Base-by-base conservation (phyloP, 1,284 basidiomycete species). In the Microbotryum lychnidis-dioicae region DNA sequence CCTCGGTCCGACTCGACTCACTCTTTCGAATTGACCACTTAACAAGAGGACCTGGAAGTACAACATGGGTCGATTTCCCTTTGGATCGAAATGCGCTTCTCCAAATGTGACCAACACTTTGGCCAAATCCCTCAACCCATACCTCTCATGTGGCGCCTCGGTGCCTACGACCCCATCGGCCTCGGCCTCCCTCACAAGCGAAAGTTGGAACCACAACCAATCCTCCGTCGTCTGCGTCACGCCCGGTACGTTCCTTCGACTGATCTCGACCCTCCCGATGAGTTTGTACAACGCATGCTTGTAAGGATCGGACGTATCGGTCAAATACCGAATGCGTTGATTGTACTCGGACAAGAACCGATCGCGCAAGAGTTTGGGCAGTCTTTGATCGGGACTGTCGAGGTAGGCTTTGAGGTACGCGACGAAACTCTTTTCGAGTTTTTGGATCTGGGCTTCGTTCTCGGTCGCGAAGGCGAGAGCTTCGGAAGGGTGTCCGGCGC, bases 201-300 rank as follows among this genome's bases (percentile, higher is more conserved):
- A 82, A 21, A 98, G 82, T 78, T 99, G 94, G 79, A 96, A 84
- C 94, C 94, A 99, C 45, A 97, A 80, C 94, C 96, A 99, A 76
- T 97, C 94, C 74, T 97, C 94, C 5, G 91, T 94, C 8, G 90
- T 94, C 20, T 83, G 82, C 1, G 91, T 96, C 6, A 97, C 89
- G 54, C 87, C 83, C 10, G 84, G 82, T 1, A 93, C 86, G 69
- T 85, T 88, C 63, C 91, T 83, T 58, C 90, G 81, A 7, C 83
- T 77, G 2, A 91, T 84, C 70, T 99, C 94, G 58, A 97, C 84
- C 68, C 89, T 86, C 48, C 93, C 94, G 79, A 98, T 87, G 37
- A 98, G 79, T 74, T 97, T 96, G 81, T 96, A 97, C 42, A 98
- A 76, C 0, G 92, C 93, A 56, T 91, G 83, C 76, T 97, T 97